A percentile compares a stretch with the other conserved stretches of the same genome.
phyloP scores from a whole-genome alignment of 2,329 filamentous ascomycete species.

The Cryphonectria carpinicola region DNA sequence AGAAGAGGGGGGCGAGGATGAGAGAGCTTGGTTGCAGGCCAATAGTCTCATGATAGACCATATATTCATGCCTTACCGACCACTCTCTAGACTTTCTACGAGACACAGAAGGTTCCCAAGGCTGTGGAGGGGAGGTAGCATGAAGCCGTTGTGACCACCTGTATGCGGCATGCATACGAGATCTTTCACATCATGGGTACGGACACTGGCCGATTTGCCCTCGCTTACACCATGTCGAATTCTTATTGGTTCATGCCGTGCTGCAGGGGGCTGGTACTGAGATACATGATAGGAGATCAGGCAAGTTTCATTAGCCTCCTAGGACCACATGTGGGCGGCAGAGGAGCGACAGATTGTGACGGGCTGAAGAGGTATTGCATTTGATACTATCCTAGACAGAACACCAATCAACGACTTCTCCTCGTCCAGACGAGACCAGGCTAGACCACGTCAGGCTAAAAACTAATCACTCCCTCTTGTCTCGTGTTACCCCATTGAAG shows the following conservation, averaged over 20 bases:
- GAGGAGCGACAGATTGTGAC: not conserved
- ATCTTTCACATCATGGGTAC: not conserved
- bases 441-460: not conserved
- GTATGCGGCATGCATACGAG: not conserved
- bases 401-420: not conserved
- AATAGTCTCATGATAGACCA: not conserved
- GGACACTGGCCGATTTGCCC: not conserved
- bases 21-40: no score
- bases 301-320: not conserved
- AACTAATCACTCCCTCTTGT: not conserved
- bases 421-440: not conserved
- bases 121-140: not conserved
- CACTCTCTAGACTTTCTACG: not conserved
- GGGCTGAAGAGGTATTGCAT: not conserved
- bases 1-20: not conserved
- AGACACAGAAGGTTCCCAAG: not conserved
- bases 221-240: not conserved
- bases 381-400: not conserved
- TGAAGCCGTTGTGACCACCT: not conserved
- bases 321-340: not conserved
- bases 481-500: not conserved
- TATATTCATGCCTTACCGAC: not conserved
- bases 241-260: not conserved
- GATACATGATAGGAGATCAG: not conserved
- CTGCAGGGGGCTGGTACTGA: not conserved